Evolutionary conservation across 2,329 filamentous ascomycete species (phyloP), one percentile per base, ranked within the genome.

Genomic region (Decorospora gaudefroyi): DNA sequence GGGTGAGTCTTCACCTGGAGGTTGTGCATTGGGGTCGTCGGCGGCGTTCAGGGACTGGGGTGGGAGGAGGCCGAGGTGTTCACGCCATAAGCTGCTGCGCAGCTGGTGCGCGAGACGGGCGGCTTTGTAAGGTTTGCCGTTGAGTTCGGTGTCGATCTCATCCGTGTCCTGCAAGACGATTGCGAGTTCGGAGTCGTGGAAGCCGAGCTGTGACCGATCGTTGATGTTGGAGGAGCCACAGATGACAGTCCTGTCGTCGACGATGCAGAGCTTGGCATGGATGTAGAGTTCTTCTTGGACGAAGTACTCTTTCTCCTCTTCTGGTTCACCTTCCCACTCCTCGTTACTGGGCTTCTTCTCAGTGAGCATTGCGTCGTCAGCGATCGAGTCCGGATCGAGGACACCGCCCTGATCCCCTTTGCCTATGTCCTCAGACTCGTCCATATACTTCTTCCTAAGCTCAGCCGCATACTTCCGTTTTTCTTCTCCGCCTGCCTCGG

Each of bases 221-320:
- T 96, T 97, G 60, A 96, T 78, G 70, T 96, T 97, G 53, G 88
- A 89, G 17, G 86, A 90, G 12, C 90, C 90, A 65, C 90, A 93
- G 39, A 96, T 83, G 1, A 88, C 90, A 33, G 90, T 80, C 40
- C 84, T 83, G 68, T 97, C 92, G 65, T 97, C 91, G 1, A 86
- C 87, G 56, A 96, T 92, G 55, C 93, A 79, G 40, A 96, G 78
- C 74, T 97, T 99, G 18, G 84, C 87, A 69, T 99, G 93, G 33
- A 97, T 86, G 68, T 99, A 99, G 2, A 97, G 80, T 70, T 99
- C 92, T 68, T 99, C 93, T 66, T 96, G 92, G 46, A 97, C 86
- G 76, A 93, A 95, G 65, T 95, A 89, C 40, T 86, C 80, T 44
- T 90, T 86, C 69, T 97, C 93, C 1, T 82, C 81, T 56, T 92